Conservation (phyloP, 306 rosid genomes). For the Mimosa bimucronata region DNA sequence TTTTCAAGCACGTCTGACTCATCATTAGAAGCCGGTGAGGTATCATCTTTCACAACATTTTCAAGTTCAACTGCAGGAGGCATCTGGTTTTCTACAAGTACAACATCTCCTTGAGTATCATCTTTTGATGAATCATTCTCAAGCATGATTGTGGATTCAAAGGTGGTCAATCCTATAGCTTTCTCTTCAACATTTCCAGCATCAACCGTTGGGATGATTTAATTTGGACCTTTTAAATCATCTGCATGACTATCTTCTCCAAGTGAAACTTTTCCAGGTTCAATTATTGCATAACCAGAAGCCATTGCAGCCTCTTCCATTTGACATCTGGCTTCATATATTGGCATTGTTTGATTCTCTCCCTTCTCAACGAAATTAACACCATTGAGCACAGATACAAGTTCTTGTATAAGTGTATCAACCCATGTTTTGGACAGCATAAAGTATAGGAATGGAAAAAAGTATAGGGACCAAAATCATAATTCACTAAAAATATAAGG, state of each 20-base stretch:
- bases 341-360: conserved; percentile 30
- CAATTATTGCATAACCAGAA: conserved; percentile 44
- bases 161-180: conserved; percentile 30
- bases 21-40: conserved; percentile 12
- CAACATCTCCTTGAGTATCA: conserved; percentile 32
- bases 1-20: conserved; percentile 19
- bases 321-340: background rate
- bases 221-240: conserved; percentile 39
- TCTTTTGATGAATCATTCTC: conserved; percentile 2
- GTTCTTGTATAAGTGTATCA: too few relatives aligned
- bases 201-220: conserved; percentile 39
- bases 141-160: conserved; percentile 28
- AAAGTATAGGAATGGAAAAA: too few relatives aligned
- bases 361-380: conserved; percentile 10
- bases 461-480: too few relatives aligned
- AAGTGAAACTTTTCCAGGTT: conserved; percentile 37
- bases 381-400: too few relatives aligned
- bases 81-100: conserved; percentile 29
- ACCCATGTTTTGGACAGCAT: too few relatives aligned
- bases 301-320: conserved; percentile 35
- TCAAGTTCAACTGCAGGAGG: conserved; percentile 33
- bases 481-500: too few relatives aligned
- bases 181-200: conserved; percentile 39
- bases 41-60: conserved; percentile 17
- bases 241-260: conserved; percentile 38